These are phyloP conservation scores for Mycena amicta DNA, from an alignment of 768 basidiomycete genomes.

Conservation along the genomic window DNA sequence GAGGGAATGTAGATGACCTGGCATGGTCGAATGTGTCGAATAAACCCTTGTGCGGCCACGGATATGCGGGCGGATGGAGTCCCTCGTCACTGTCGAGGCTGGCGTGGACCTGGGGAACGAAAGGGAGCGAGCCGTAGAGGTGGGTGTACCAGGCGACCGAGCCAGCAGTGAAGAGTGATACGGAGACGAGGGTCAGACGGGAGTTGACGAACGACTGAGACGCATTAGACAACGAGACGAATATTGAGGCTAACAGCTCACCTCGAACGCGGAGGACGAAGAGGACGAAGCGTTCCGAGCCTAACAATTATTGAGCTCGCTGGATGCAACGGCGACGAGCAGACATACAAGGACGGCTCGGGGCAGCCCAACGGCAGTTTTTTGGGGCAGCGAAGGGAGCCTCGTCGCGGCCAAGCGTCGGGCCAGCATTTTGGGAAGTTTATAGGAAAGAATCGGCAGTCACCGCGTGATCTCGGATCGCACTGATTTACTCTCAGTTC, in stretches of 20 bases:
- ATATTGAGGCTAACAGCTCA: constrained; percentile 35
- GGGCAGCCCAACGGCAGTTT: constrained; percentile 39
- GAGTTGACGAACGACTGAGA: constrained; percentile 67
- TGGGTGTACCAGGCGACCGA: constrained; percentile 97
- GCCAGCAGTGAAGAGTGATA: constrained; percentile 77
- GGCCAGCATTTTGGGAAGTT: constrained; percentile 2
- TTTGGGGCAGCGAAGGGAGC: constrained; percentile 41
- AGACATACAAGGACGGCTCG: constrained; percentile 54
- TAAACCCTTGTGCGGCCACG: constrained; percentile 89
- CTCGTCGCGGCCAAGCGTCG: constrained; percentile 2
- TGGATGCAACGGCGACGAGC: constrained; percentile 10
- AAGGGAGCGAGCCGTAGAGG: constrained; percentile 87
- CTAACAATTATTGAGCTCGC: constrained; percentile 38
- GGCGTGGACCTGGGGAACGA: constrained; percentile 90
- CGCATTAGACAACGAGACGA: neutral
- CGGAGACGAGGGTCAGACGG: constrained; percentile 73
- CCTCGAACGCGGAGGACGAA: constrained; percentile 64
- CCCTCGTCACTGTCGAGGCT: constrained; percentile 93
- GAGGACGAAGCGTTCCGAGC: constrained; percentile 72
- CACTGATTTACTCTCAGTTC: too few species aligned
- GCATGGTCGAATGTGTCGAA: constrained; percentile 96
- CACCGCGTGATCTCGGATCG: neutral
- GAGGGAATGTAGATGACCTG: constrained; percentile 58
- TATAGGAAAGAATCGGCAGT: neutral
- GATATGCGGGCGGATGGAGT: constrained; percentile 82